Evolutionary conservation across 108 stramenopile genomes (phyloP), one percentile per base, ranked within the genome.

Genomic region (Mediolabrus comicus): DNA sequence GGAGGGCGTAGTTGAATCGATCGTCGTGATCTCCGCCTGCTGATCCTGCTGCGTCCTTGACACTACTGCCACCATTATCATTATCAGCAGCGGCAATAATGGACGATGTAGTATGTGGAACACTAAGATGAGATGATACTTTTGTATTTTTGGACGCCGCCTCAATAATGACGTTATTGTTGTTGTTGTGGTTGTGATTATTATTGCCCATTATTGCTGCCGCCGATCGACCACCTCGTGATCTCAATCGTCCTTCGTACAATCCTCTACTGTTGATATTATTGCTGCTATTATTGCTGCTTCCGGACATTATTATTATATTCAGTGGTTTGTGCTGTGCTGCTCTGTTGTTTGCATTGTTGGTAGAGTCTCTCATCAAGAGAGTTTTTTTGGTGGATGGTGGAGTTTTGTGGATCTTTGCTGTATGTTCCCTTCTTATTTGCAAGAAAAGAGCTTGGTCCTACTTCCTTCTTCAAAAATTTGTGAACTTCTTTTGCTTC

Each of bases 1-100:
- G 70, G 33, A 99, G 67, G 13, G 77, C 83, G 69, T 95, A 95
- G 61, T 97, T 95, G 68, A 83, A 87, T 24, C 80, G 64, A 72
- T 92, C 84, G 64, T 91, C 87, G 55, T 81, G 90, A 39, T 82
- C 70, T 32, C 56, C 60, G 27, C 8, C 69, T 41, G 28, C 61
- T 29, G 59, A 14, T 1, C 12, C 11, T 36, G 28, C 14, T 35
- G 56, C 43, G 31, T 52, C 31, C 5, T 19, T 36, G 22, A 55
- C 33, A 51, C 22, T 52, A 29, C 25, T 29, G 59, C 32, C 16
- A 10, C 26, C n/a, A 36, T 4, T 35, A 2, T 2, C 5, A 24
- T 41, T 30, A 51, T 19, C 32, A 29, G 31, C 31, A 11, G 32
- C 32, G 51, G 17, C 65, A 51, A 24, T 31, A 19, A 61, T 61